These are phyloP conservation scores for Ceratorhiza oryzae-sativae DNA, from an alignment of 1,284 basidiomycete species.

Conservation along the genomic window DNA sequence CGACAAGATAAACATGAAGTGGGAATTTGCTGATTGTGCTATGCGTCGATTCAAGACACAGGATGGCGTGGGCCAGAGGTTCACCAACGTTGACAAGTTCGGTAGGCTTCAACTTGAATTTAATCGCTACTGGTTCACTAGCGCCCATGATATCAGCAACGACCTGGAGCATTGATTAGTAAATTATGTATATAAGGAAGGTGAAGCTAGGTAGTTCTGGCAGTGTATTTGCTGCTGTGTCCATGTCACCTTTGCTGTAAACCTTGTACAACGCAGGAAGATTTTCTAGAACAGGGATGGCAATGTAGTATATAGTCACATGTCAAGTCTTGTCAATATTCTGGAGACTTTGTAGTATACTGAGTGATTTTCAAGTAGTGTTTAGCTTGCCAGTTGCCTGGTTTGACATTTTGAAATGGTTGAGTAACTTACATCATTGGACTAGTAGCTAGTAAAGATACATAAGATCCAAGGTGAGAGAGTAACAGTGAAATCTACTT, in stretches of 20 bases:
- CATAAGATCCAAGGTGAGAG: neutral
- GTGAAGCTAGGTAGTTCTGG: conserved; percentile 3
- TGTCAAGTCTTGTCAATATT: conserved; percentile 50
- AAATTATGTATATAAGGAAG: neutral
- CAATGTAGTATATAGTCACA: conserved; percentile 45
- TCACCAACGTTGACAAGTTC: conserved; percentile 26
- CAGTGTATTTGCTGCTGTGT: neutral
- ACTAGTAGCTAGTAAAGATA: conserved; percentile 43
- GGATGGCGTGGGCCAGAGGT: conserved; percentile 27
- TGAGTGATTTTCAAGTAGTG: conserved; percentile 30
- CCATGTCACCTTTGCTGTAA: neutral
- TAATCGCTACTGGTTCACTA: neutral
- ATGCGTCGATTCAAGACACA: conserved; percentile 36
- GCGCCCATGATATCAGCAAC: conserved; percentile 17
- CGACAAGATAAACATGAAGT: conserved; percentile 40
- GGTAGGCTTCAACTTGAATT: conserved; percentile 2
- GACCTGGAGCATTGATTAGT: neutral
- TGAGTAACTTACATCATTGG: conserved; percentile 43
- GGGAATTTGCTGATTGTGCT: conserved; percentile 4
- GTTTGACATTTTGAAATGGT: conserved; percentile 48
- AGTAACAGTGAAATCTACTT: conserved; percentile 6
- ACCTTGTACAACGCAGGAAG: conserved; percentile 30
- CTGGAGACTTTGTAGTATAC: conserved; percentile 47
- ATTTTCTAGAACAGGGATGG: neutral
- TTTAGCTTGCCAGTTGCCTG: conserved; percentile 45